Percentiles rank a stretch among this genome's conserved stretches.
phyloP scores from a whole-genome alignment of 2,329 filamentous ascomycete genomes.

The Verticillium longisporum region DNA sequence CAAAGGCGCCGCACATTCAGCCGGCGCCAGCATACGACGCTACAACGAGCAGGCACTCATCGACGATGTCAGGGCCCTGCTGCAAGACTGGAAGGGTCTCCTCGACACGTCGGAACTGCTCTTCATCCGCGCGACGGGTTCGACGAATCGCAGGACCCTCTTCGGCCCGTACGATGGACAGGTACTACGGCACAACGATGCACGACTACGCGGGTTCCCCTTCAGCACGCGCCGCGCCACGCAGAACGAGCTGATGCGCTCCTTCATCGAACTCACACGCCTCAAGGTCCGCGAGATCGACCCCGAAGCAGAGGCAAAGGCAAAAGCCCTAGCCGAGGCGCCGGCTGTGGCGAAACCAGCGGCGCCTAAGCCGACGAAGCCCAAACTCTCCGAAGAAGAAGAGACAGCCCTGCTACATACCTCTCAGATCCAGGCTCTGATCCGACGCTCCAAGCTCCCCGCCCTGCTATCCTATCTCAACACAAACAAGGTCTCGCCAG shows the following conservation, averaged over 20 bases:
- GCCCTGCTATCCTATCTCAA: constrained; percentile 78
- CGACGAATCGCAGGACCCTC: constrained; percentile 76
- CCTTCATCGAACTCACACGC: constrained; percentile 87
- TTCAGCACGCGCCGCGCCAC: constrained; percentile 90
- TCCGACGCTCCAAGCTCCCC: constrained; percentile 84
- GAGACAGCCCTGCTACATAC: constrained; percentile 79
- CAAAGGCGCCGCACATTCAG: constrained; percentile 92
- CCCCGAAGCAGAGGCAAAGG: constrained; percentile 48
- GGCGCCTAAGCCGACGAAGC: constrained; percentile 39
- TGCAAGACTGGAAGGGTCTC: constrained; percentile 77
- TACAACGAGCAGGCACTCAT: constrained; percentile 91
- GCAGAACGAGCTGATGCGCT: constrained; percentile 88
- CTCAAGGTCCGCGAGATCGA: constrained; percentile 78
- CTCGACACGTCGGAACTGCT: constrained; percentile 80
- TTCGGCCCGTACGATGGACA: constrained; percentile 91
- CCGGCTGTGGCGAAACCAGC: constrained; percentile 34
- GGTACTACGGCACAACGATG: constrained; percentile 71
- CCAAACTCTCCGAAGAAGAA: constrained; percentile 73
- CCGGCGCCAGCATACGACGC: constrained; percentile 78
- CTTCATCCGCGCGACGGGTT: constrained; percentile 85
- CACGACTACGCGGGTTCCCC: constrained; percentile 77
- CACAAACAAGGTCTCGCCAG: constrained; percentile 62
- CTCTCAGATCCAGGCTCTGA: constrained; percentile 78
- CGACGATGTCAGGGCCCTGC: constrained; percentile 76
- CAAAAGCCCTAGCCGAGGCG: constrained; percentile 28